These are phyloP conservation scores for Ophiostoma quercus DNA, from an alignment of 2,329 filamentous ascomycete species.

Conservation along the genomic window DNA sequence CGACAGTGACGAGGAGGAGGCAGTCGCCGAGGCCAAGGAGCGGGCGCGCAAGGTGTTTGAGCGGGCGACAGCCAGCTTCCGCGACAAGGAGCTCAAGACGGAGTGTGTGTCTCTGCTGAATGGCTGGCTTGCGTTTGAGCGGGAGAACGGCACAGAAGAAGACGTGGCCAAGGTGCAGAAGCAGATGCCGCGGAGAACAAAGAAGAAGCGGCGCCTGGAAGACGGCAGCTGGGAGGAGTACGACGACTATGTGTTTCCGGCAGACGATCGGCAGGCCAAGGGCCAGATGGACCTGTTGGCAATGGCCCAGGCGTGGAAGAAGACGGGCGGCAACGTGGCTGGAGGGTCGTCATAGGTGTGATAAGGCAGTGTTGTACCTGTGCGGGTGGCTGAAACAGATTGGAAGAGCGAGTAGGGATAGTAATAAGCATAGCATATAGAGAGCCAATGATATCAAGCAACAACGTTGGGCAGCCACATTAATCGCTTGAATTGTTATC, in stretches of 20 bases:
- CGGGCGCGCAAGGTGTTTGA: slow-evolving; percentile 80
- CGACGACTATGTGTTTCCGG: slow-evolving; percentile 94
- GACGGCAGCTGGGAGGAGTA: slow-evolving; percentile 96
- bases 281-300: slow-evolving; percentile 79
- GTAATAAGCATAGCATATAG: slow-evolving; percentile 1
- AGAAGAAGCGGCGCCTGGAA: slow-evolving; percentile 85
- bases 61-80: slow-evolving; percentile 79
- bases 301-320: slow-evolving; percentile 85
- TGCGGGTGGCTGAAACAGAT: not conserved
- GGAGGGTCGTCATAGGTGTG: not conserved
- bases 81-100: slow-evolving; percentile 84
- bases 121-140: slow-evolving; percentile 89
- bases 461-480: not conserved
- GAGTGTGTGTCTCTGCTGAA: slow-evolving; percentile 89
- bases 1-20: slow-evolving; percentile 58
- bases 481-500: not conserved
- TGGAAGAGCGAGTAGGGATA: not conserved
- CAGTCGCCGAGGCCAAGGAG: slow-evolving; percentile 77
- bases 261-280: slow-evolving; percentile 80
- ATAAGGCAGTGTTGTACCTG: not conserved
- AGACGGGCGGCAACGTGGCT: slow-evolving; percentile 37
- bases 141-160: slow-evolving; percentile 67
- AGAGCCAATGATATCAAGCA: not conserved
- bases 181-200: slow-evolving; percentile 89
- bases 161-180: slow-evolving; percentile 80